Percentiles rank a stretch among this genome's conserved stretches.
These are phyloP conservation scores for Coniferiporia sulphurascens DNA, from an alignment of 1,284 basidiomycete genomes.

Conservation along the genomic window DNA sequence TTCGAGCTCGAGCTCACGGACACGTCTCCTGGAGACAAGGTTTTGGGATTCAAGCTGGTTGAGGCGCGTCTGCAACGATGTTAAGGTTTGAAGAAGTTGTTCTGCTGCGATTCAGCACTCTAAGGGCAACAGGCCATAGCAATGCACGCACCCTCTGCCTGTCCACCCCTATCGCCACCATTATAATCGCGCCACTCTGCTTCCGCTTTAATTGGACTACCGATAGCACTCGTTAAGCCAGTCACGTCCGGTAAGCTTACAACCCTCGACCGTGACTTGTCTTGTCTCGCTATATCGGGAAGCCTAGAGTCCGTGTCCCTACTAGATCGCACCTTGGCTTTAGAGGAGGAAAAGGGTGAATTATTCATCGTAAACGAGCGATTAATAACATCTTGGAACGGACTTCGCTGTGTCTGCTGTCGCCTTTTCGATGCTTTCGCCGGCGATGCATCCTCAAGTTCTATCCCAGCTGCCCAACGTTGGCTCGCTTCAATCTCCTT, in stretches of 20 bases:
- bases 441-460: slow-evolving; percentile 9
- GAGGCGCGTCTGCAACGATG: slow-evolving; percentile 59
- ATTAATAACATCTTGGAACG: slow-evolving; percentile 15
- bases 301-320: slow-evolving; percentile 1
- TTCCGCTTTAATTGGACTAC: slow-evolving; percentile 56
- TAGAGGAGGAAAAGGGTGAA: neutral
- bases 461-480: slow-evolving; percentile 20
- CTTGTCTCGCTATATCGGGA: neutral
- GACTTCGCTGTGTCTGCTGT: slow-evolving; percentile 2
- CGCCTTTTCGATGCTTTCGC: slow-evolving; percentile 3
- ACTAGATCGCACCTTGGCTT: neutral
- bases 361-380: neutral
- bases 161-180: slow-evolving; percentile 41
- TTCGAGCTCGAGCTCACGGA: slow-evolving; percentile 79
- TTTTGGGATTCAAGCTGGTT: slow-evolving; percentile 76
- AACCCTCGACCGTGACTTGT: slow-evolving; percentile 1
- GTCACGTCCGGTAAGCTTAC: slow-evolving; percentile 74
- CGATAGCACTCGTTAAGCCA: slow-evolving; percentile 68
- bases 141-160: slow-evolving; percentile 49
- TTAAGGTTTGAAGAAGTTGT: slow-evolving; percentile 56
- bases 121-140: slow-evolving; percentile 1
- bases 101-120: slow-evolving; percentile 31
- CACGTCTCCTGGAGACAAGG: slow-evolving; percentile 66
- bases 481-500: slow-evolving; percentile 49
- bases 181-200: slow-evolving; percentile 45